phyloP scores from a whole-genome alignment of 192 early-diverging fungal species.

The Coemansia pectinata region DNA sequence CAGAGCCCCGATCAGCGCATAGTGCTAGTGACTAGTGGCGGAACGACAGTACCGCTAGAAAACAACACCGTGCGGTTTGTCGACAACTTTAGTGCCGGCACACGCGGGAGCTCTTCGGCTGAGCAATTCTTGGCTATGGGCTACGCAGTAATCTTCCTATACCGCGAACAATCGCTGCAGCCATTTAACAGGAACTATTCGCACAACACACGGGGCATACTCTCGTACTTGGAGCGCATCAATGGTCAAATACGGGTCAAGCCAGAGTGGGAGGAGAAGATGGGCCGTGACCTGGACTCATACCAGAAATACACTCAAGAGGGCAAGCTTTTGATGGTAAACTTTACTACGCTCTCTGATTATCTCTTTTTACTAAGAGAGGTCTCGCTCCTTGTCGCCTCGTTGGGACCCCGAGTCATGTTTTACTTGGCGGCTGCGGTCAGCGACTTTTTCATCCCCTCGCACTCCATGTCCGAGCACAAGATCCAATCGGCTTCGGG shows the following conservation, averaged over 20 bases:
- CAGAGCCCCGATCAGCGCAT: constrained; percentile 62
- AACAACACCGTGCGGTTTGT: constrained; percentile 97
- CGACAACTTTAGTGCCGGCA: constrained; percentile 98
- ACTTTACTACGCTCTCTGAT: constrained; percentile 88
- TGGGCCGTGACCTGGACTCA: constrained; percentile 63
- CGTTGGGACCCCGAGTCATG: constrained; percentile 72
- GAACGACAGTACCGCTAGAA: constrained; percentile 95
- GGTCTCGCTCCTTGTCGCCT: constrained; percentile 67
- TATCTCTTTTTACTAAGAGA: constrained; percentile 89
- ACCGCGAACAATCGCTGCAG: constrained; percentile 89
- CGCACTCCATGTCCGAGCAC: constrained; percentile 91
- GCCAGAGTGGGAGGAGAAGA: constrained; percentile 65
- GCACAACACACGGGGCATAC: constrained; percentile 70
- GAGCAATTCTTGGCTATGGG: constrained; percentile 87
- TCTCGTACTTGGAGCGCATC: constrained; percentile 76
- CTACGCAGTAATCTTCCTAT: constrained; percentile 96
- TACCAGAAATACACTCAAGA: constrained; percentile 63
- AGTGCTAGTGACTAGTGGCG: constrained; percentile 93
- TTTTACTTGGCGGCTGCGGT: constrained; percentile 98
- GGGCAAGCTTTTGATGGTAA: constrained; percentile 71
- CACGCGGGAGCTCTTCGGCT: constrained; percentile 92
- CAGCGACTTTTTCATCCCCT: constrained; percentile 97
- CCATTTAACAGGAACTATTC: constrained; percentile 92
- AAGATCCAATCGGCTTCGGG: constrained; percentile 96
- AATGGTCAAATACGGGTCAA: constrained; percentile 67